Conservation (phyloP, 164 flowering plant species). For the Pachysandra terminalis region DNA sequence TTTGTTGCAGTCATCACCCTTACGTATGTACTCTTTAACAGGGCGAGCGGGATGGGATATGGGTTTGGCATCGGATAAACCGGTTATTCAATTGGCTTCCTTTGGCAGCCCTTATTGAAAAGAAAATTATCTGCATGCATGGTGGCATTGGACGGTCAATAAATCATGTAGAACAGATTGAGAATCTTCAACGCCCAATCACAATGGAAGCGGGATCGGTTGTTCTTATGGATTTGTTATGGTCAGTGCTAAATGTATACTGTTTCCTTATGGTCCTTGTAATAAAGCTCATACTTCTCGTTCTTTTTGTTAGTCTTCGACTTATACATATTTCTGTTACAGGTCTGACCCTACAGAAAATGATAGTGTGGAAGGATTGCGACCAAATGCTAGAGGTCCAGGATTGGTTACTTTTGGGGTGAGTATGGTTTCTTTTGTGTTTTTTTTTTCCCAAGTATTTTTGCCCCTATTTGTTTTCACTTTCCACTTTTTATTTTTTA, state of each 20-base stretch:
- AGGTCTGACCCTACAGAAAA: conserved; percentile 92
- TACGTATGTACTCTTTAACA: conserved; percentile 22
- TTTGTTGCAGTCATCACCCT: conserved; percentile 8
- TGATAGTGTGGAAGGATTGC: conserved; percentile 81
- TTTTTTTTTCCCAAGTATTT: too few species aligned
- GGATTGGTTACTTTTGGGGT: conserved; percentile 90
- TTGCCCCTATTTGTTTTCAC: not conserved
- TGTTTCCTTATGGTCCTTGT: conserved; percentile 1
- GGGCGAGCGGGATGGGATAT: conserved; percentile 88
- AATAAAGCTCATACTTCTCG: not conserved
- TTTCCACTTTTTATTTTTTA: not conserved
- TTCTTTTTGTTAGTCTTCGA: not conserved
- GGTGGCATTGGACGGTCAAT: conserved; percentile 88
- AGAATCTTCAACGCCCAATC: conserved; percentile 77
- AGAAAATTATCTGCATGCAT: conserved; percentile 79
- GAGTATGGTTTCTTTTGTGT: conserved; percentile 16
- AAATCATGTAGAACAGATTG: conserved; percentile 78
- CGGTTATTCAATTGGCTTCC: conserved; percentile 83
- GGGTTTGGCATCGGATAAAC: conserved; percentile 84
- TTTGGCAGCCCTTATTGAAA: conserved; percentile 73
- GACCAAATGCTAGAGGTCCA: conserved; percentile 89
- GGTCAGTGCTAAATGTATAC: conserved; percentile 40
- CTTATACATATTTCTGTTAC: conserved; percentile 8
- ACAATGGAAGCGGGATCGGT: conserved; percentile 87
- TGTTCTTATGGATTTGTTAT: conserved; percentile 78